Evolutionary conservation across 805 yeast species (phyloP).

Genomic region (Wickerhamomyces ciferrii): DNA sequence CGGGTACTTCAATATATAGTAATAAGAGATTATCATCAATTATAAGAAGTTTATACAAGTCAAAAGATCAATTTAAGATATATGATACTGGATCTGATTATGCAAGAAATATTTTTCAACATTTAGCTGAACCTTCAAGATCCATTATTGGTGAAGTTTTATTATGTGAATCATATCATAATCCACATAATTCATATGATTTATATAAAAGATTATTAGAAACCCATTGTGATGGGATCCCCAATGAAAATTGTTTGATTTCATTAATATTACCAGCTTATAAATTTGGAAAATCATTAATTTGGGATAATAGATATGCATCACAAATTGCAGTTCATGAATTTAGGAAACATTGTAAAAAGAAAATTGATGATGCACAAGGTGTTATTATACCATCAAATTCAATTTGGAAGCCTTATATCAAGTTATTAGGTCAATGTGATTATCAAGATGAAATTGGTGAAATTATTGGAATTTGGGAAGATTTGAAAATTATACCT

Average conservation of each 20-base stretch:
- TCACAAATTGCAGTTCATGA: slow-evolving; percentile 58
- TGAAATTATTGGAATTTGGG: slow-evolving; percentile 51
- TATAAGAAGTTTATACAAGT: neutral
- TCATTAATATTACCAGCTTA: slow-evolving; percentile 48
- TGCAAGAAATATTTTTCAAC: slow-evolving; percentile 17
- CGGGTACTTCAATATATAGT: neutral
- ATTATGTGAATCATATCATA: slow-evolving; percentile 25
- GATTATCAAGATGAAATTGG: slow-evolving; percentile 44
- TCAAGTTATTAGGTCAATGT: slow-evolving; percentile 41
- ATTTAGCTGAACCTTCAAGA: slow-evolving; percentile 11
- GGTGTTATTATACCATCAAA: slow-evolving; percentile 35
- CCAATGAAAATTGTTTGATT: slow-evolving; percentile 26
- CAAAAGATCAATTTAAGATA: neutral
- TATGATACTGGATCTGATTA: slow-evolving; percentile 11
- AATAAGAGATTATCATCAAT: neutral
- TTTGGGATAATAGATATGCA: slow-evolving; percentile 51
- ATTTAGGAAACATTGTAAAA: slow-evolving; percentile 38
- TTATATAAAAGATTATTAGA: slow-evolving; percentile 19
- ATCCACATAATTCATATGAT: slow-evolving; percentile 25
- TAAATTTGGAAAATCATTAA: slow-evolving; percentile 14
- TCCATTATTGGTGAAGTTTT: slow-evolving; percentile 16
- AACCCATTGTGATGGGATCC: slow-evolving; percentile 16
- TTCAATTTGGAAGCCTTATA: slow-evolving; percentile 46
- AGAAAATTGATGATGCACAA: slow-evolving; percentile 17
- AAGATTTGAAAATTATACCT: slow-evolving; percentile 38